phyloP scores from a whole-genome alignment of 495 filamentous ascomycete species.

The Penicillium arizonense region DNA sequence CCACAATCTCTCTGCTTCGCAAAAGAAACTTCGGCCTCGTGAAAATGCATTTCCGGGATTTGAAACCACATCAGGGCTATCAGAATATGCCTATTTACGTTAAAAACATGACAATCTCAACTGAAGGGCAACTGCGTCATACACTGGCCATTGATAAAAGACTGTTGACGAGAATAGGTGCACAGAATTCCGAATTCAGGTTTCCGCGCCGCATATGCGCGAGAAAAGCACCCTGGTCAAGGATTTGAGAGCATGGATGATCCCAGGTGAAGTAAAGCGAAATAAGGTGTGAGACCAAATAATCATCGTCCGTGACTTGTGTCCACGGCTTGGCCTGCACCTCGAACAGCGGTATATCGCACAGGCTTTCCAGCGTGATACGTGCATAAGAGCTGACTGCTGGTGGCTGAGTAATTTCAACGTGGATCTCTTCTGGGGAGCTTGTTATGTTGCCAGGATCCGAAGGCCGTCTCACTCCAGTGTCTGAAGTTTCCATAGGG shows the following conservation, averaged over 20 bases:
- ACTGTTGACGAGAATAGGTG: conserved; percentile 38
- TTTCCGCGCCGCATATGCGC: conserved; percentile 26
- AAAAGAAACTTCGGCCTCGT: conserved; percentile 31
- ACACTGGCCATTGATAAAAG: conserved; percentile 42
- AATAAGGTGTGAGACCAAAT: conserved; percentile 46
- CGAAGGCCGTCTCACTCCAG: neutral
- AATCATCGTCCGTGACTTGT: conserved; percentile 40
- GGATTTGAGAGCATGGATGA: conserved; percentile 35
- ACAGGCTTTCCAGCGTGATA: conserved; percentile 35
- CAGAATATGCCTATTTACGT: conserved; percentile 35
- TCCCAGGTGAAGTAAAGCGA: conserved; percentile 49
- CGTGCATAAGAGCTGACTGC: conserved; percentile 23
- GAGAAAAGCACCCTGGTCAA: conserved; percentile 37
- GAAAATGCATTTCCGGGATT: conserved; percentile 23
- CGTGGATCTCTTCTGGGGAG: conserved; percentile 14
- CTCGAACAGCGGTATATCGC: conserved; percentile 34
- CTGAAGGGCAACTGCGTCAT: conserved; percentile 7
- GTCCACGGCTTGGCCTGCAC: conserved; percentile 47
- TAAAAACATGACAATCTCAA: neutral
- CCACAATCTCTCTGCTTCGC: conserved; percentile 36
- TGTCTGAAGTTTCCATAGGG: neutral
- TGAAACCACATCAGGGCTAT: conserved; percentile 48
- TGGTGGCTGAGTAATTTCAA: conserved; percentile 4
- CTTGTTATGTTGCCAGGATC: conserved; percentile 10
- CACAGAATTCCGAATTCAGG: conserved; percentile 31